Evolutionary conservation across 768 basidiomycete genomes (phyloP).

Genomic region (Imleria badia): DNA sequence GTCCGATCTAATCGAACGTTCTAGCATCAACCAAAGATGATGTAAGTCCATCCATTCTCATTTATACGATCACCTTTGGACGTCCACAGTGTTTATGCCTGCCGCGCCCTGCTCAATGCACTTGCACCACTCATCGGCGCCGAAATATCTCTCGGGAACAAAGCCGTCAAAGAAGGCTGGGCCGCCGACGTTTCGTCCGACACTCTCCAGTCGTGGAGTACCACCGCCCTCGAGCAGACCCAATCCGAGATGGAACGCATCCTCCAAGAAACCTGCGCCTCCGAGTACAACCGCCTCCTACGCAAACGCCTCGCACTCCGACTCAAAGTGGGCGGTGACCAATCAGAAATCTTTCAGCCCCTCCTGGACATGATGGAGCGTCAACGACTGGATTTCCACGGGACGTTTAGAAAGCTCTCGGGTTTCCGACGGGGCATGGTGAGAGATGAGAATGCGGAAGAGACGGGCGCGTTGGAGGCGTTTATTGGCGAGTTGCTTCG

Average conservation of each 20-base stretch:
- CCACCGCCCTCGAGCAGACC: conserved; percentile 50
- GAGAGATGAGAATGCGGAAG: conserved; percentile 13
- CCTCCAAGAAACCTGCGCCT: conserved; percentile 55
- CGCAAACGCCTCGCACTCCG: conserved; percentile 81
- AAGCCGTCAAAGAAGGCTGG: conserved; percentile 58
- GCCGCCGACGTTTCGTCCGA: conserved; percentile 51
- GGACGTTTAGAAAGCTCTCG: conserved; percentile 73
- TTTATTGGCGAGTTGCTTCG: conserved; percentile 48
- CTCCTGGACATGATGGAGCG: conserved; percentile 73
- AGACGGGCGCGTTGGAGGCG: conserved; percentile 28
- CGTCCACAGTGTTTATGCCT: conserved; percentile 65
- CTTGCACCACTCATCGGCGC: conserved; percentile 86
- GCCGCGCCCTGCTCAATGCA: conserved; percentile 72
- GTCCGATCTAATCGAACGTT: conserved; percentile 3
- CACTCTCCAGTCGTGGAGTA: conserved; percentile 60
- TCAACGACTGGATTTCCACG: conserved; percentile 84
- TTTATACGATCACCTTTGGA: not conserved
- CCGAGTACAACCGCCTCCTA: conserved; percentile 69
- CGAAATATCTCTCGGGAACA: conserved; percentile 58
- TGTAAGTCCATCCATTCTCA: conserved; percentile 46
- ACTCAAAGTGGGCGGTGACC: conserved; percentile 55
- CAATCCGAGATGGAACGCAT: conserved; percentile 62
- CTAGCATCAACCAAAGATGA: conserved; percentile 76
- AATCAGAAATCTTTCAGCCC: conserved; percentile 56
- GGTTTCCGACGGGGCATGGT: conserved; percentile 53